phyloP scores from a whole-genome alignment of 805 yeast species.

The Blastobotrys parvus region DNA sequence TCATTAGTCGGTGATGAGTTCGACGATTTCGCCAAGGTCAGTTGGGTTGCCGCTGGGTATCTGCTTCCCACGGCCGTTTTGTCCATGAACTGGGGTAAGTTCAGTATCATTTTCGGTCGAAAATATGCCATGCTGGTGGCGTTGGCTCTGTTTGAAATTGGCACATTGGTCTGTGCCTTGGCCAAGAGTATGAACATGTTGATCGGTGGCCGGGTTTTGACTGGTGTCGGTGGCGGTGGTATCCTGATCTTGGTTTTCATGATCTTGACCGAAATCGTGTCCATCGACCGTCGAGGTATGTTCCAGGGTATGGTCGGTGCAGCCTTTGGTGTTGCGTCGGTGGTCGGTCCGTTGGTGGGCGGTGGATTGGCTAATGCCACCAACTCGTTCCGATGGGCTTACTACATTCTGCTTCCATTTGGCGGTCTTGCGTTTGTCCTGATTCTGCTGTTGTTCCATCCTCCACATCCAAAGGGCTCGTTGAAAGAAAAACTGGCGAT shows the following conservation, averaged over 20 bases:
- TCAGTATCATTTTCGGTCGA: conserved; percentile 31
- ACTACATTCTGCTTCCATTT: conserved; percentile 58
- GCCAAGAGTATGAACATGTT: conserved; percentile 49
- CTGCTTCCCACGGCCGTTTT: conserved; percentile 56
- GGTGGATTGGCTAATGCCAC: conserved; percentile 46
- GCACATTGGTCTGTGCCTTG: conserved; percentile 51
- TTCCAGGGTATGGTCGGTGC: conserved; percentile 20
- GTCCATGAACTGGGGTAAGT: conserved; percentile 51
- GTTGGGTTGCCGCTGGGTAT: conserved; percentile 53
- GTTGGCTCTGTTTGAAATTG: conserved; percentile 48
- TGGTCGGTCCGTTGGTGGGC: conserved; percentile 53
- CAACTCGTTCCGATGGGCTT: conserved; percentile 69
- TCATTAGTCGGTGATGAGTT: conserved; percentile 37
- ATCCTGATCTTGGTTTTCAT: conserved; percentile 49
- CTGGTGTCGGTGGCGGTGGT: conserved; percentile 69
- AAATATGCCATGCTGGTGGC: conserved; percentile 42
- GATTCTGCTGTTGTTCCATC: conserved; percentile 36
- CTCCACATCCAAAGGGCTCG: conserved; percentile 38
- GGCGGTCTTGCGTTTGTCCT: conserved; percentile 43
- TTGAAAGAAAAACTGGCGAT: conserved; percentile 31
- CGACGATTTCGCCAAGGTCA: conserved; percentile 35
- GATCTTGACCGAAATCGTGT: conserved; percentile 48
- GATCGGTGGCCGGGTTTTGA: conserved; percentile 62
- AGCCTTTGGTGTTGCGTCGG: conserved; percentile 23
- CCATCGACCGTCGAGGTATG: conserved; percentile 30